Evolutionary conservation across 148 eudicot genomes (phyloP).

Genomic region (Vaccinium myrtillus): DNA sequence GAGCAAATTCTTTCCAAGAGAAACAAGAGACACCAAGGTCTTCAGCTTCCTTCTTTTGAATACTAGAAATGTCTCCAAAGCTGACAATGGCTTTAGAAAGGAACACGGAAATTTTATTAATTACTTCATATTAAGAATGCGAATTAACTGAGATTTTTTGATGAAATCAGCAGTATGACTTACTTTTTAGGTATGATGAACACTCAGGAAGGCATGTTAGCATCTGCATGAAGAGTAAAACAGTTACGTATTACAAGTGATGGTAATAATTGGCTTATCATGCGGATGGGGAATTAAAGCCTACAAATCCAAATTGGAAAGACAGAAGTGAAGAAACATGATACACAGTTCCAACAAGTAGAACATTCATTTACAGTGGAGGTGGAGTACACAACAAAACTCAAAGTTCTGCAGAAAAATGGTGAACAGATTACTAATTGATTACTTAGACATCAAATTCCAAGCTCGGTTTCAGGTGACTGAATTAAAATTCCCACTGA

Average conservation of each 20-base stretch:
- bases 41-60: conserved; percentile 69
- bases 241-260: background rate
- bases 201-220: conserved; percentile 68
- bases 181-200: conserved; percentile 65
- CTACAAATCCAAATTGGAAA: background rate
- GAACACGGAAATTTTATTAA: conserved; percentile 16
- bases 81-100: conserved; percentile 72
- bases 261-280: background rate
- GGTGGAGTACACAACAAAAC: background rate
- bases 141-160: background rate
- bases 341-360: background rate
- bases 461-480: background rate
- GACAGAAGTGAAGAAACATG: background rate
- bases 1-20: conserved; percentile 79
- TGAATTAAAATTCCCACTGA: background rate
- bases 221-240: conserved; percentile 50
- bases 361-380: background rate
- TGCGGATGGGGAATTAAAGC: background rate
- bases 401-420: background rate
- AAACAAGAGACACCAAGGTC: conserved; percentile 67
- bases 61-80: conserved; percentile 57
- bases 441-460: background rate
- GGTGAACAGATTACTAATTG: background rate
- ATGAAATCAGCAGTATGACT: conserved; percentile 25
- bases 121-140: background rate